phyloP scores from a whole-genome alignment of 768 basidiomycete species.

The Russula olivacea region DNA sequence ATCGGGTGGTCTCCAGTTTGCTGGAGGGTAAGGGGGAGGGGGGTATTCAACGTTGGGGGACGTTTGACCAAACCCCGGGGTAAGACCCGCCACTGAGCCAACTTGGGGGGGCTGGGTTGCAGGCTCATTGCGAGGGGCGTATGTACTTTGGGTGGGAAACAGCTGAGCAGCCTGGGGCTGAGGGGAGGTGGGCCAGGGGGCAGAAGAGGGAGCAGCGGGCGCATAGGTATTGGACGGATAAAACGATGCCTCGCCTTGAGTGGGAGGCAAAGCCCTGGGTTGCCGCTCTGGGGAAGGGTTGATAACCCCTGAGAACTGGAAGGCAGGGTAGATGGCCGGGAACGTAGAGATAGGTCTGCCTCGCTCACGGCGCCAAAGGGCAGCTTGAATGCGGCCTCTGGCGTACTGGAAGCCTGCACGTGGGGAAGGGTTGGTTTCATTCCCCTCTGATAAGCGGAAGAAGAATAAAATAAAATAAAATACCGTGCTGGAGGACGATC shows the following conservation, averaged over 20 bases:
- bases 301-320: background rate
- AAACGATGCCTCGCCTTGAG: background rate
- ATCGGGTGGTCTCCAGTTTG: background rate
- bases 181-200: background rate
- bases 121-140: background rate
- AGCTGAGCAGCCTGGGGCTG: background rate
- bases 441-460: background rate
- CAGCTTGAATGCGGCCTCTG: background rate
- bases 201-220: background rate
- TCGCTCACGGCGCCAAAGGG: background rate
- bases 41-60: background rate
- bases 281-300: background rate
- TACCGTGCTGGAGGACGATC: background rate
- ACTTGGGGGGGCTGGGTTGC: too few species aligned
- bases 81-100: background rate
- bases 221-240: background rate
- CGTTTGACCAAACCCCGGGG: background rate
- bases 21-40: constrained; percentile 9
- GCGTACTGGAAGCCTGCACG: constrained; percentile 7
- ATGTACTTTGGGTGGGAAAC: background rate
- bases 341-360: background rate
- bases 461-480: background rate
- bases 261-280: too few species aligned
- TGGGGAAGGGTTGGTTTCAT: background rate
- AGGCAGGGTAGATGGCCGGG: background rate